A percentile compares a stretch with the other conserved stretches of the same genome.
These are phyloP conservation scores for Alternaria viburni DNA, from an alignment of 2,329 filamentous ascomycete species.

Conservation along the genomic window DNA sequence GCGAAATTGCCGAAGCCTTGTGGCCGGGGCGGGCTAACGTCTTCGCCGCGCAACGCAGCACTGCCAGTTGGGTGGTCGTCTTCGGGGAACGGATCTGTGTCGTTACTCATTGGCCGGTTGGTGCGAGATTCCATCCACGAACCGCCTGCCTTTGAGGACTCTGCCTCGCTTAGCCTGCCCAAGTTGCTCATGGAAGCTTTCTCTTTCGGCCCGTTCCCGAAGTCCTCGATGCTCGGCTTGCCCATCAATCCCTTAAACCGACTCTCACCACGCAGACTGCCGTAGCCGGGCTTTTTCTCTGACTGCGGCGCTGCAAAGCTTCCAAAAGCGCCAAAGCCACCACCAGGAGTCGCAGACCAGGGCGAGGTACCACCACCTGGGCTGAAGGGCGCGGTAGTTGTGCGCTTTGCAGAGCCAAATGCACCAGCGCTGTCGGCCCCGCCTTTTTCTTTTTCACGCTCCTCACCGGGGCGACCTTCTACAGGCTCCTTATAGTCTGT, in stretches of 20 bases:
- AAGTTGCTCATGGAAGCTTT: constrained; percentile 62
- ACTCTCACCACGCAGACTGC: constrained; percentile 75
- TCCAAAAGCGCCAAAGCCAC: constrained; percentile 82
- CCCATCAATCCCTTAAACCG: constrained; percentile 84
- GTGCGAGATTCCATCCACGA: constrained; percentile 58
- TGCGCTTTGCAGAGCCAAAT: constrained; percentile 63
- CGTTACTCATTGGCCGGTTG: constrained; percentile 61
- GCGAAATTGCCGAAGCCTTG: constrained; percentile 53
- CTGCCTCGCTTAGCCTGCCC: constrained; percentile 60
- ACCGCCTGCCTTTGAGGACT: constrained; percentile 55
- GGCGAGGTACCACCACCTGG: constrained; percentile 60
- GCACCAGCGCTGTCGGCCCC: constrained; percentile 52
- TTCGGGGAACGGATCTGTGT: constrained; percentile 76
- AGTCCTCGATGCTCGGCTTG: constrained; percentile 75
- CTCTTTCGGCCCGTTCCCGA: constrained; percentile 59
- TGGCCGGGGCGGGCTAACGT: constrained; percentile 63
- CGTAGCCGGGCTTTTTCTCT: constrained; percentile 75
- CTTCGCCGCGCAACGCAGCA: constrained; percentile 77
- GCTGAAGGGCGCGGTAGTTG: constrained; percentile 61
- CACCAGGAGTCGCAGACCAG: constrained; percentile 65
- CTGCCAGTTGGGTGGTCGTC: constrained; percentile 70
- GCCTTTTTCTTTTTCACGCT: constrained; percentile 57
- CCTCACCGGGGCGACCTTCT: constrained; percentile 53
- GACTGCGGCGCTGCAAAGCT: constrained; percentile 70
- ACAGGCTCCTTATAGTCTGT: constrained; percentile 65